Conservation (phyloP, 1,284 basidiomycete genomes). For the Peniophora sp. region DNA sequence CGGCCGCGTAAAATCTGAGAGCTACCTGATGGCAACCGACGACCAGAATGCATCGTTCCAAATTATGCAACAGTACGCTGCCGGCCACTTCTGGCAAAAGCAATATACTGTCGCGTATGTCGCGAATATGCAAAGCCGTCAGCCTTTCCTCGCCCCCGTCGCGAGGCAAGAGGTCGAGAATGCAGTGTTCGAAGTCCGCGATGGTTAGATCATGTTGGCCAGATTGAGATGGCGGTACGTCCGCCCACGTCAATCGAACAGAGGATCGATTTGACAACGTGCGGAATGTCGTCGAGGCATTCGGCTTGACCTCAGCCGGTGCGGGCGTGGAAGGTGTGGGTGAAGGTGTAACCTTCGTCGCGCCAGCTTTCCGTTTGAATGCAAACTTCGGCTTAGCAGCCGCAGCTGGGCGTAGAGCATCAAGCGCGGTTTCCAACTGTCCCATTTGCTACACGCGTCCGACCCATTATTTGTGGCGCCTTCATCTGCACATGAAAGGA, state of each 20-base stretch:
- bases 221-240: conserved; percentile 17
- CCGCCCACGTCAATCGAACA: conserved; percentile 30
- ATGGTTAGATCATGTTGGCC: conserved; percentile 45
- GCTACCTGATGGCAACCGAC: conserved; percentile 71
- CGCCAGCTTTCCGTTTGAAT: conserved; percentile 52
- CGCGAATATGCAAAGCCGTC: conserved; percentile 58
- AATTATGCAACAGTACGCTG: conserved; percentile 61
- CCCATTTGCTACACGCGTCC: conserved; percentile 45
- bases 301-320: conserved; percentile 13
- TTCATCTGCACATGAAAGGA: not conserved
- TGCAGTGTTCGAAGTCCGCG: conserved; percentile 50
- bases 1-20: not conserved
- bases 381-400: conserved; percentile 56
- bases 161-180: conserved; percentile 47
- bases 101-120: conserved; percentile 47
- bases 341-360: conserved; percentile 13
- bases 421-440: conserved; percentile 43
- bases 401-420: conserved; percentile 36
- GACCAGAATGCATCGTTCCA: conserved; percentile 52
- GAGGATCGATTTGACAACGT: conserved; percentile 29
- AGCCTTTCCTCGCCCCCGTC: conserved; percentile 23
- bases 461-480: too few relatives aligned
- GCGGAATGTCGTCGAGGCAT: conserved; percentile 16
- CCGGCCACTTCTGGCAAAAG: conserved; percentile 58
- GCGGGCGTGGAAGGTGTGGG: not conserved